phyloP scores from a whole-genome alignment of 352 stramenopile genomes.

The Thraustochytrium sp. region DNA sequence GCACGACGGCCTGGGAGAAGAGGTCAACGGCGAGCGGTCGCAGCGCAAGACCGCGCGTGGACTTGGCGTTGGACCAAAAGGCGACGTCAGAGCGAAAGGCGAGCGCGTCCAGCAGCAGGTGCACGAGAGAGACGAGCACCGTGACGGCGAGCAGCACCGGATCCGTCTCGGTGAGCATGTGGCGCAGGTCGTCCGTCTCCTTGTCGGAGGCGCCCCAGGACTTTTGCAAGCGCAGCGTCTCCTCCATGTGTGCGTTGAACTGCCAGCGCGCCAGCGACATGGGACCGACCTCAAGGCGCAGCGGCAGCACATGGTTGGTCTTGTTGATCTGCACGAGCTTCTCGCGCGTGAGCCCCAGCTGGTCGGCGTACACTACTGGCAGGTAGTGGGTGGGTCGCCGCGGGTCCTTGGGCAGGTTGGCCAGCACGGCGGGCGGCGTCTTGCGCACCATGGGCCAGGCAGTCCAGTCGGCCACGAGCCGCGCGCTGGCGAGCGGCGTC shows the following conservation, averaged over 20 bases:
- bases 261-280: slow-evolving; percentile 34
- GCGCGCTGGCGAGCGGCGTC: background rate
- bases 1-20: slow-evolving; percentile 12
- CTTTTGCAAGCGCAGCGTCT: slow-evolving; percentile 1
- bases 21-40: background rate
- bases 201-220: slow-evolving; percentile 21
- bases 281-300: slow-evolving; percentile 13
- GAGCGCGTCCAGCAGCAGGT: slow-evolving; percentile 97
- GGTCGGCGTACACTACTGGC: slow-evolving; percentile 19
- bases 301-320: slow-evolving; percentile 1
- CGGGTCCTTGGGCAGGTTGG: background rate
- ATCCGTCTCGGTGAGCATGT: slow-evolving; percentile 69
- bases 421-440: background rate
- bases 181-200: slow-evolving; percentile 43
- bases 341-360: slow-evolving; percentile 32
- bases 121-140: slow-evolving; percentile 85
- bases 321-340: slow-evolving; percentile 38
- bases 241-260: slow-evolving; percentile 38
- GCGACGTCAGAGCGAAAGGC: slow-evolving; percentile 98
- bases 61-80: slow-evolving; percentile 97
- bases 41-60: slow-evolving; percentile 76
- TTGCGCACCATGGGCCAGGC: background rate
- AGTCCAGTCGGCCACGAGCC: slow-evolving; percentile 29
- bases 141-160: slow-evolving; percentile 89
- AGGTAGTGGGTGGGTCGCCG: background rate